Base-by-base conservation (phyloP, 83 land plant genomes). In the Thuja plicata region DNA sequence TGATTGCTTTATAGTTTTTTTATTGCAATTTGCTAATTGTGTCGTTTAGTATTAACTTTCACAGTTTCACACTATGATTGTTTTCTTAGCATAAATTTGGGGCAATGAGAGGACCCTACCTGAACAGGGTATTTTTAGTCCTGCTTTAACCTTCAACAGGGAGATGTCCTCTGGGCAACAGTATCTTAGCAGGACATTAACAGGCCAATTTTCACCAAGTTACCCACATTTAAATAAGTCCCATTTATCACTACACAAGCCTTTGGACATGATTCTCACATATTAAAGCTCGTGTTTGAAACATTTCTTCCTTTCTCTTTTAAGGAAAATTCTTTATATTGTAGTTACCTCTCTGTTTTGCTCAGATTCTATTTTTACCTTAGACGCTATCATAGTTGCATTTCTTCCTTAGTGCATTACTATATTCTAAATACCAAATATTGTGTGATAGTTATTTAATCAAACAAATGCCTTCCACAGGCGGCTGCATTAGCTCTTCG, bases 401-500 rank as follows among this genome's bases (percentile, higher is more conserved):
- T 66, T 66, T 66, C n/a, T 21, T 62, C 27, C 70, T 62, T 5
- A 62, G 0, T 62, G 83, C 83, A 40, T 21, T 79, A 40, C 83
- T 40, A 79, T 46, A 79, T 79, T 79, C 2, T 21, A 21, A 79
- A 80, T 9, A 41, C 24, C 13, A 21, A 24, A 80, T 80, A 80
- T 0, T 11, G 19, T 41, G 48, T 12, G 21, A 24, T 15, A 88
- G 90, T 46, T 50, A 62, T 40, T 57, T 88, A 88, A 43, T 45
- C 43, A 52, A 40, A 48, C 21, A 89, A 17, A 27, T 87, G 55
- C 87, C 54, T 30, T 71, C 85, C 86, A 85, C 93, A 98, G 99
- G 99, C 99, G 92, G 96, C 96, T 90, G 98, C 99, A 40, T 93
- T 97, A 94, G 99, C 99, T 71, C 94, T 96, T 86, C 88, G 88